These are phyloP conservation scores for Schizothecium vesticola DNA, from an alignment of 495 filamentous ascomycete species.

Conservation along the genomic window DNA sequence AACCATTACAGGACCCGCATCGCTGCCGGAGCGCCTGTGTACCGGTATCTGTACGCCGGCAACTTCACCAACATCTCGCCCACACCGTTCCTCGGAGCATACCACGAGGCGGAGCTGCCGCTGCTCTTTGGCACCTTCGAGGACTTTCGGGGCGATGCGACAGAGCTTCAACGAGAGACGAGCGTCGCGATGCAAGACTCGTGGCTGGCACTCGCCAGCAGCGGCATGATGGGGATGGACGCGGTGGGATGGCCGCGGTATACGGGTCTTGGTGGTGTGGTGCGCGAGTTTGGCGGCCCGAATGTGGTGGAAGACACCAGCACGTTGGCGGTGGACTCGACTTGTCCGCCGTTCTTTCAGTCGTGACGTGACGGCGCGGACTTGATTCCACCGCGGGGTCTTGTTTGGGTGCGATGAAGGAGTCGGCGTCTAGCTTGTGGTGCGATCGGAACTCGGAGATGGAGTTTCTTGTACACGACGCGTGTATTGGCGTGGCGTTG, in stretches of 20 bases:
- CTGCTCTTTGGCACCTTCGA: constrained; percentile 44
- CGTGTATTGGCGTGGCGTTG: not conserved
- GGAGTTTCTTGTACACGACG: not conserved
- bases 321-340: not conserved
- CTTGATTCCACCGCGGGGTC: too few relatives aligned
- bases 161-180: constrained; percentile 26
- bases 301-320: not conserved
- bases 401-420: not conserved
- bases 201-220: constrained; percentile 40
- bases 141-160: constrained; percentile 32
- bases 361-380: not conserved
- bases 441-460: not conserved
- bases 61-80: constrained; percentile 44
- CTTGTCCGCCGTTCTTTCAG: not conserved
- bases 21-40: constrained; percentile 31
- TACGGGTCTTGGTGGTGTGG: not conserved
- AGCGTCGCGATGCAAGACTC: constrained; percentile 35
- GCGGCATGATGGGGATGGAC: not conserved
- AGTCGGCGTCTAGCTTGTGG: not conserved
- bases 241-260: not conserved
- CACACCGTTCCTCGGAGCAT: constrained; percentile 42
- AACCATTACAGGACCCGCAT: constrained; percentile 8
- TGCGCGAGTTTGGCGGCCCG: not conserved
- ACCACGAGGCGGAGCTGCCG: constrained; percentile 46
- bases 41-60: constrained; percentile 42